A percentile compares a stretch with the other conserved stretches of the same genome.
phyloP scores from a whole-genome alignment of 805 yeast genomes.

The Lipomyces mesembrius region DNA sequence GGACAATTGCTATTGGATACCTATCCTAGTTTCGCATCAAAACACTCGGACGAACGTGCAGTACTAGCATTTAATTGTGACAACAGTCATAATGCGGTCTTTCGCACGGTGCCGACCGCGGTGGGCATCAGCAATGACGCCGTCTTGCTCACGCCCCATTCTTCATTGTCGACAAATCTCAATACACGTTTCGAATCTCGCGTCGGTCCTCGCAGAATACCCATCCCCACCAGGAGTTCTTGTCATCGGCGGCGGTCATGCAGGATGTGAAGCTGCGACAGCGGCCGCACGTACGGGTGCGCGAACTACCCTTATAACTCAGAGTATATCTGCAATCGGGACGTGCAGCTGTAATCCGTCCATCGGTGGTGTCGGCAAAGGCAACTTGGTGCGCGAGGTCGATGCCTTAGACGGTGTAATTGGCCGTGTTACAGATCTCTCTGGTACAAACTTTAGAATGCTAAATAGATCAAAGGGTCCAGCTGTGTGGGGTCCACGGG shows the following conservation, averaged over 20 bases:
- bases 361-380: conserved; percentile 98
- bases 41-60: not conserved
- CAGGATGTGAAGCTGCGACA: conserved; percentile 97
- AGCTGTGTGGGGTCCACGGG: conserved; percentile 98
- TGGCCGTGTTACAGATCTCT: conserved; percentile 81
- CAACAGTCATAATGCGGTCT: not conserved
- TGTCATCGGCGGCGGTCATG: conserved; percentile 97
- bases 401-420: conserved; percentile 97
- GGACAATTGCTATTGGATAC: too few species aligned
- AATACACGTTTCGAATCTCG: conserved; percentile 21
- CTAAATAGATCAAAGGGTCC: conserved; percentile 87
- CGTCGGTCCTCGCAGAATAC: conserved; percentile 7
- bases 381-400: conserved; percentile 86
- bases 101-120: not conserved
- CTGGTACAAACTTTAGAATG: conserved; percentile 90
- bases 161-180: conserved; percentile 18
- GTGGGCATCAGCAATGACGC: not conserved
- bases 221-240: conserved; percentile 63
- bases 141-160: not conserved
- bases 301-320: conserved; percentile 74
- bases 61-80: not conserved
- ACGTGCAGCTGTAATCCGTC: conserved; percentile 97
- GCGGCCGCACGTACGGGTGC: conserved; percentile 88
- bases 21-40: not conserved
- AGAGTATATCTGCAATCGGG: conserved; percentile 74